Evolutionary conservation across 352 stramenopile genomes (phyloP), one percentile per base, ranked within the genome.

Genomic region (Blastocystis sp.): DNA sequence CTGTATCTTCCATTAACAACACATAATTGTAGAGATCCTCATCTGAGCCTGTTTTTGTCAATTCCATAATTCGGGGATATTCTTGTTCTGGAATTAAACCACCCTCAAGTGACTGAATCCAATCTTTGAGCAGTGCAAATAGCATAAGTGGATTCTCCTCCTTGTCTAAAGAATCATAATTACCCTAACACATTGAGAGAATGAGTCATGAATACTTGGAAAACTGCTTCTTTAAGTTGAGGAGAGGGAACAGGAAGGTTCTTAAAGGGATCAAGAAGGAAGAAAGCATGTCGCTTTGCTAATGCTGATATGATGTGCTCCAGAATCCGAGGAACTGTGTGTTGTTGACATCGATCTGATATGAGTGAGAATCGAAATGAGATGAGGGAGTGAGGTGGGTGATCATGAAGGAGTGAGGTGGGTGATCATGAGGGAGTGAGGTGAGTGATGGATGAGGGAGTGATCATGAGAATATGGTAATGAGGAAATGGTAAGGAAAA

Each of bases 51-150:
- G 17, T 17, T 42, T 27, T 57, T 35, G 54, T 27, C n/a, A 81
- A 30, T 22, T 35, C 6, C 22, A 51, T 30, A 19, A 84, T 24
- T 22, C 59, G 15, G 13, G 58, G 24, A 19, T 51, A 22, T 48
- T 51, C 35, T 42, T 64, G 24, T 37, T 27, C 48, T 2, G 73
- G 73, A 62, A 84, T 69, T 6, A 84, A 27, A 27, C 73, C 73
- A 37, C 73, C 73, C 27, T 84, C 53, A 9, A 84, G 22, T 4
- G 51, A 84, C n/a, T 60, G 51, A 24, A 84, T 33, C 73, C 73
- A 84, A 33, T 84, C 73, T 37, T 60, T 35, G 7, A 84, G 44
- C 15, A 84, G 27, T 11, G 73, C n/a, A 9, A 84, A 40, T 9
- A 84, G 73, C 0, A 69, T 30, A 11, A 11, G 17, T 9, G 22